phyloP scores from a whole-genome alignment of 2,329 filamentous ascomycete species.

The Ceratocystis eucalypticola region DNA sequence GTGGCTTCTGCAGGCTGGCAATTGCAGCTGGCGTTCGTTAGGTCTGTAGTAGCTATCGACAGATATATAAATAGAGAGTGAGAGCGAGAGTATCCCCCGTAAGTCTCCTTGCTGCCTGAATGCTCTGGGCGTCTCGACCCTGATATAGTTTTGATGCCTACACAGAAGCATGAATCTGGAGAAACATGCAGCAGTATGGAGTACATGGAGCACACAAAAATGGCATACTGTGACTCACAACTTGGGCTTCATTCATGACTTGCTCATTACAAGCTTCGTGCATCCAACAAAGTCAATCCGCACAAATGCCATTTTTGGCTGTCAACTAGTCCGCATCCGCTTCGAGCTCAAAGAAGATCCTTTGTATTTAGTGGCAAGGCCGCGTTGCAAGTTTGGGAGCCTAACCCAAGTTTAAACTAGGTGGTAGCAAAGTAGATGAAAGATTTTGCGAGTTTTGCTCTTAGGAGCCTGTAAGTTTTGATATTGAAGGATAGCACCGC shows the following conservation, averaged over 20 bases:
- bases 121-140: neutral
- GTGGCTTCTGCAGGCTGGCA: too few relatives aligned
- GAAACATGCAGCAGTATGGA: neutral
- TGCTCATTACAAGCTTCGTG: neutral
- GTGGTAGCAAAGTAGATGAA: neutral
- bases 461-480: too few relatives aligned
- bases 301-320: neutral
- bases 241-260: neutral
- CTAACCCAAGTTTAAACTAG: neutral
- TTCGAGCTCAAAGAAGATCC: neutral
- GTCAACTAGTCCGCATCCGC: neutral
- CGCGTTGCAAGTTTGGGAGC: neutral
- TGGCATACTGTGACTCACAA: neutral
- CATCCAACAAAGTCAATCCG: neutral
- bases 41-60: neutral
- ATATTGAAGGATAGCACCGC: too few relatives aligned
- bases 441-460: too few relatives aligned
- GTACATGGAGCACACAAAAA: neutral
- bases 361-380: neutral
- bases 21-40: neutral
- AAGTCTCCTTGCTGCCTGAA: neutral
- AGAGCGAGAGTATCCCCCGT: too few relatives aligned
- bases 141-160: neutral
- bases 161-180: neutral
- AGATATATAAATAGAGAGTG: neutral